Percentiles rank a stretch among this genome's conserved stretches.
Evolutionary conservation across 1,139 yeast genomes (phyloP).

Genomic region (Ogataea hybrid): DNA sequence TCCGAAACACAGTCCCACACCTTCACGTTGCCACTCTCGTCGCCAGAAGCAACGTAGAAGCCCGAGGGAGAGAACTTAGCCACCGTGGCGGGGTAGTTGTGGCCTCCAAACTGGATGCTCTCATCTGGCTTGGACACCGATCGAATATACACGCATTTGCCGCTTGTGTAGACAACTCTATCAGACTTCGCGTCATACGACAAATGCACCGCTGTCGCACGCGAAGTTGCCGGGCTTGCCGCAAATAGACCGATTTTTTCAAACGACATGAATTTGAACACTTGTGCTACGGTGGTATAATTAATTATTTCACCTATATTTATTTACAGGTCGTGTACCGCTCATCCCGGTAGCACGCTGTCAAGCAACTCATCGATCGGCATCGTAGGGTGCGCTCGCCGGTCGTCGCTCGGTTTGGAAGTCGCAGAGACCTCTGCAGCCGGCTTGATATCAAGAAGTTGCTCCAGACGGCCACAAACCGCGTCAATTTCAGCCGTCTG

Average conservation of each 20-base stretch:
- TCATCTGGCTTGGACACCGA: slow-evolving; percentile 53
- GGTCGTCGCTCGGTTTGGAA: background rate
- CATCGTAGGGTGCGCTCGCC: background rate
- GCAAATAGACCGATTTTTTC: slow-evolving; percentile 44
- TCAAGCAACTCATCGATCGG: slow-evolving; percentile 4
- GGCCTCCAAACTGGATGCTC: slow-evolving; percentile 67
- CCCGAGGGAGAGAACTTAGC: slow-evolving; percentile 91
- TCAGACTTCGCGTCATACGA: slow-evolving; percentile 69
- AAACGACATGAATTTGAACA: slow-evolving; percentile 15
- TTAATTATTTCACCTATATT: background rate
- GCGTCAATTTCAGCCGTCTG: too few relatives aligned
- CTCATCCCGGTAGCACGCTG: slow-evolving; percentile 2
- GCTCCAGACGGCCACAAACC: background rate
- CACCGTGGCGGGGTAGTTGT: slow-evolving; percentile 68
- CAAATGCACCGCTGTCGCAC: slow-evolving; percentile 69
- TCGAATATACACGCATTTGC: slow-evolving; percentile 76
- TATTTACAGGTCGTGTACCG: slow-evolving; percentile 6
- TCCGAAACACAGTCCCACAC: slow-evolving; percentile 77
- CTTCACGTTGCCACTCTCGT: slow-evolving; percentile 82
- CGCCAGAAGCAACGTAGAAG: slow-evolving; percentile 88
- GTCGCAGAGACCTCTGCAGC: background rate
- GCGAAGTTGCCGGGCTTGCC: slow-evolving; percentile 74
- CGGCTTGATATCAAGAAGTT: background rate
- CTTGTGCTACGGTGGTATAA: background rate
- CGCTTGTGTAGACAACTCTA: slow-evolving; percentile 78